Base-by-base conservation (phyloP, 129 eudicot species). In the Kitagawia praeruptora region DNA sequence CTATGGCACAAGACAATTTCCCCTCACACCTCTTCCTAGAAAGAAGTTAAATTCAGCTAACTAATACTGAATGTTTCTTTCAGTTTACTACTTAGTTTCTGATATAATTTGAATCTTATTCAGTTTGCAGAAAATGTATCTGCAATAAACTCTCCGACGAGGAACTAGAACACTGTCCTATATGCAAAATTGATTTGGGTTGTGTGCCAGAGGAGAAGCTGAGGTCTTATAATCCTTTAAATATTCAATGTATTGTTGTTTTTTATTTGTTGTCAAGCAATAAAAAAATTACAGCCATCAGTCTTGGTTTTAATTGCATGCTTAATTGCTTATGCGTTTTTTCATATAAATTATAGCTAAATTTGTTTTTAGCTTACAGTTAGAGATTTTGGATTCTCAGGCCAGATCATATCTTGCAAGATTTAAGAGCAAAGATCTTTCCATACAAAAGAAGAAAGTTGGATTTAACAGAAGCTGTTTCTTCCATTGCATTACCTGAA, bases 71-170 rank as follows among this genome's bases (percentile, higher is more conserved):
- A 61, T 61, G 69, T 9, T 61, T 61, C 34, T 61, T 61, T 61
- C 5, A 61, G 28, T n/a, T 8, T n/a, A 23, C 37, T 61, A 9
- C 15, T 61, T 53, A 53, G 27, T 61, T 46, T 61, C 34, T 61
- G 4, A 61, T 61, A 61, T 2, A n/a, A n/a, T n/a, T n/a, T 81
- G 81, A 67, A 64, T 51, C 25, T 79, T 79, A 54, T 85, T 23
- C 84, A 95, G 98, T 95, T 82, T 95, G 98, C 92, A 92, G 94
- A 83, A 95, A 90, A 83, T 95, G 98, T 84, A 95, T 95, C 69
- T 84, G 87, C 79, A 84, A 87, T 82, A 90, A 92, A 84, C 82
- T 95, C 12, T 86, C 90, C 12, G 98, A 92, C 14, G 98, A 92
- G 77, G 97, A 90, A 64, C 78, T 82, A 45, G 97, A 95, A 76